Conservation (phyloP, 2,329 filamentous ascomycete genomes). For the Trichoderma arundinaceum region DNA sequence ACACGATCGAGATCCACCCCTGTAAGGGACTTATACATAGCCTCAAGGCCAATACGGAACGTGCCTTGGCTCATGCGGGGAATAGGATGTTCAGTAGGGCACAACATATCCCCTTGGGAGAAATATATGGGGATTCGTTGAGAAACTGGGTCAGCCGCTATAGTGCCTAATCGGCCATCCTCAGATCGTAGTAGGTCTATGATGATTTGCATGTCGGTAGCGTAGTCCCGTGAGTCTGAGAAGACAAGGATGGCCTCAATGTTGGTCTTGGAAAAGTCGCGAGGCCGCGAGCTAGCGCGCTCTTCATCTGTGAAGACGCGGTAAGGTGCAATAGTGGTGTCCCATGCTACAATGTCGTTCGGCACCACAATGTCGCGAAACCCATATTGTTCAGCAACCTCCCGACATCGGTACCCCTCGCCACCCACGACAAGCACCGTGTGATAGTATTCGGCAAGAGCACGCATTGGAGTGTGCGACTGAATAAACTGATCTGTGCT, state of each 20-base stretch:
- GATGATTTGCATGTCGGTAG: conserved; percentile 28
- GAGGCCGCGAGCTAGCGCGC: conserved; percentile 22
- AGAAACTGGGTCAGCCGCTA: conserved; percentile 19
- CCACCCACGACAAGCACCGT: conserved; percentile 23
- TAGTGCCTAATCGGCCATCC: conserved; percentile 6
- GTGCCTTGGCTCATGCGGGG: conserved; percentile 27
- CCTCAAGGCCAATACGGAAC: conserved; percentile 20
- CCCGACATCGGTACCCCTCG: conserved; percentile 24
- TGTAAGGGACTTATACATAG: conserved; percentile 23
- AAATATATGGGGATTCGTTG: conserved; percentile 25
- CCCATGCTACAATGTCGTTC: conserved; percentile 25
- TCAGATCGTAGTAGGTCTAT: conserved; percentile 20
- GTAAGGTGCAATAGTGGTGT: conserved; percentile 16
- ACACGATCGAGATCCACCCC: conserved; percentile 24
- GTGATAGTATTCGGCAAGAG: conserved; percentile 21
- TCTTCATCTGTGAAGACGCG: conserved; percentile 19
- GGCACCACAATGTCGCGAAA: conserved; percentile 23
- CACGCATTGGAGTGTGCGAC: conserved; percentile 24
- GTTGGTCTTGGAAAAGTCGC: conserved; percentile 13
- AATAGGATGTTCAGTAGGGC: conserved; percentile 14
- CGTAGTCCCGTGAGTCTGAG: conserved; percentile 22
- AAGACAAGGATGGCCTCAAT: conserved; percentile 25
- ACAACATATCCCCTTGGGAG: conserved; percentile 22
- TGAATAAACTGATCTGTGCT: conserved; percentile 25
- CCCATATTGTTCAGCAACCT: conserved; percentile 23